Percentiles rank a stretch among this genome's conserved stretches.
Conservation (phyloP, 2,329 filamentous ascomycete genomes). For the Colletotrichum sojae region DNA sequence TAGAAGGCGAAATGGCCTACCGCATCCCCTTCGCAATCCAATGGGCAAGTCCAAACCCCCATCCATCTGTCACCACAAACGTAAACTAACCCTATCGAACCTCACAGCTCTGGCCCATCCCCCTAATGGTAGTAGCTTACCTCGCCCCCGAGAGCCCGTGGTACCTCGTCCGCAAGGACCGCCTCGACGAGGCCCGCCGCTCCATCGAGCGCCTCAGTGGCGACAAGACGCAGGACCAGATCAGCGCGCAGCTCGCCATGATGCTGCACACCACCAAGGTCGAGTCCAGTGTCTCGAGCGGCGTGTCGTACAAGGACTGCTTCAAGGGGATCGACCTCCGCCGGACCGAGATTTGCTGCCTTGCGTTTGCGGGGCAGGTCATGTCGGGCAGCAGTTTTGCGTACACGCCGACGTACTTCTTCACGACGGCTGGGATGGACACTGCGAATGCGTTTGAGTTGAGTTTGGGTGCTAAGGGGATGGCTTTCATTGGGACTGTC, state of each 20-base stretch:
- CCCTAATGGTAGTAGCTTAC: constrained; percentile 52
- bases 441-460: constrained; percentile 56
- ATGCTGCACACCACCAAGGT: constrained; percentile 54
- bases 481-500: constrained; percentile 55
- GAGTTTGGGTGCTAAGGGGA: constrained; percentile 55
- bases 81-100: neutral
- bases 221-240: constrained; percentile 41
- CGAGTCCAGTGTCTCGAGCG: constrained; percentile 56
- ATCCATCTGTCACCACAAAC: too few relatives aligned
- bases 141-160: constrained; percentile 61
- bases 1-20: constrained; percentile 54
- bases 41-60: constrained; percentile 46
- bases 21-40: constrained; percentile 57
- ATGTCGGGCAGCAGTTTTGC: constrained; percentile 56
- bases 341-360: constrained; percentile 59
- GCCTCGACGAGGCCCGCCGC: constrained; percentile 51
- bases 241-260: constrained; percentile 44
- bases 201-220: constrained; percentile 50
- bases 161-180: constrained; percentile 57
- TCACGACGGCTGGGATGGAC: constrained; percentile 59
- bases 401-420: constrained; percentile 62
- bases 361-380: constrained; percentile 58
- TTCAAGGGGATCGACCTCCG: constrained; percentile 61
- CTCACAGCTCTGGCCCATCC: constrained; percentile 52
- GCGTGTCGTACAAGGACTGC: constrained; percentile 62